These are phyloP conservation scores for Lenwebbia sp. DNA, from an alignment of 345 rosid genomes.

Conservation along the genomic window DNA sequence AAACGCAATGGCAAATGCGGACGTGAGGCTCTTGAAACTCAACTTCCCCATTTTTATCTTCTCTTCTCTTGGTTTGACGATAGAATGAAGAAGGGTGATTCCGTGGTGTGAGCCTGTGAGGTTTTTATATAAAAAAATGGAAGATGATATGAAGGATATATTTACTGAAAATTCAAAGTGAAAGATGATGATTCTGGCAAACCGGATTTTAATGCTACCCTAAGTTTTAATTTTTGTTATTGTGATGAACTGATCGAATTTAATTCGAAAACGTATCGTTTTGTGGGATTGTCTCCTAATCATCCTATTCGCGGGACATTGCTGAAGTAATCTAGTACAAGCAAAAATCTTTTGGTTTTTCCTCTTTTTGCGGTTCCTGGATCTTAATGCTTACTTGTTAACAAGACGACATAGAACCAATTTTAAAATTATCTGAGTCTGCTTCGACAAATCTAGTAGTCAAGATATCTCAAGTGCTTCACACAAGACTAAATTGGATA, in stretches of 20 bases:
- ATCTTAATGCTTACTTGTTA: not conserved
- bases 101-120: fast-evolving
- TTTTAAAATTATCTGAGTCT: not conserved
- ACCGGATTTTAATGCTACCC: not conserved
- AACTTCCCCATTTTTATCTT: not conserved
- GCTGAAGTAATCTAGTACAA: not conserved
- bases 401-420: not conserved
- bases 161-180: not conserved
- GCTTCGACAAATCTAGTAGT: not conserved
- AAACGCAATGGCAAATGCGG: not conserved
- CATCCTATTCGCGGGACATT: not conserved
- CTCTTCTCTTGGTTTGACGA: not conserved
- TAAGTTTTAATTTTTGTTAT: not conserved
- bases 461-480: not conserved
- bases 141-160: not conserved
- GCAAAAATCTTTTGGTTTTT: not conserved
- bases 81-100: not conserved
- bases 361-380: not conserved
- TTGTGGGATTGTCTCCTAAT: not conserved
- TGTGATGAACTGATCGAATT: not conserved
- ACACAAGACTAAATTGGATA: not conserved
- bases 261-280: not conserved
- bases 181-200: not conserved
- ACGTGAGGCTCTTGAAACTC: not conserved
- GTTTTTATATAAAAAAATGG: not conserved